Evolutionary conservation across 2,329 filamentous ascomycete genomes (phyloP).

Genomic region (Catunica adiposa): DNA sequence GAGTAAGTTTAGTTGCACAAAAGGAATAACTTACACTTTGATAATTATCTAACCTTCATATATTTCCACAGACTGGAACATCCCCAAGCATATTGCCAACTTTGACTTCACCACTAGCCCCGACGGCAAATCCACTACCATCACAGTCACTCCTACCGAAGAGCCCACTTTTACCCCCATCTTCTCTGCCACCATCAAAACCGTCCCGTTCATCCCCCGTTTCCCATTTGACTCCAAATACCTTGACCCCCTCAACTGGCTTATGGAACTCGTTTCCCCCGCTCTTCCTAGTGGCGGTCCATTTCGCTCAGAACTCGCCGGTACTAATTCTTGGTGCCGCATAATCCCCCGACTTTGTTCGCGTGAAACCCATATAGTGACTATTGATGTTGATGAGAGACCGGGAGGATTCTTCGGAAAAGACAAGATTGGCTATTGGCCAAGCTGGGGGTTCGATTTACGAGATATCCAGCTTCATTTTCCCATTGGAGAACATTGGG

Average conservation of each 20-base stretch:
- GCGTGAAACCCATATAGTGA: background rate
- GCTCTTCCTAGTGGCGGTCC: constrained; percentile 28
- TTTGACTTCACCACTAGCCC: constrained; percentile 29
- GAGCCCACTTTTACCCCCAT: constrained; percentile 26
- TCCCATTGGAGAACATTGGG: constrained; percentile 4
- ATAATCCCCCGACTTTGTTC: constrained; percentile 18
- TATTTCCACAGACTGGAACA: constrained; percentile 31
- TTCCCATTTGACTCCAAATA: constrained; percentile 28
- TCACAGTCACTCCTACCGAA: constrained; percentile 28
- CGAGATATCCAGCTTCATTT: constrained; percentile 1
- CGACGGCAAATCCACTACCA: constrained; percentile 22
- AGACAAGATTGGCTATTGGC: background rate
- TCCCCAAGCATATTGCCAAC: constrained; percentile 36
- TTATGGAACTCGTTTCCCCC: constrained; percentile 30
- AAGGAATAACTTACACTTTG: background rate
- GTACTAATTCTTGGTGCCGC: constrained; percentile 31
- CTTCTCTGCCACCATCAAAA: constrained; percentile 30
- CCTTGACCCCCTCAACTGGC: constrained; percentile 26
- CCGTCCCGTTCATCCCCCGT: constrained; percentile 25
- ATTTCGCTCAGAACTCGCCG: constrained; percentile 27
- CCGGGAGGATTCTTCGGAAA: constrained; percentile 14
- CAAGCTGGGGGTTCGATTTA: background rate
- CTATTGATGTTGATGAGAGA: background rate
- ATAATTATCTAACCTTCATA: background rate
- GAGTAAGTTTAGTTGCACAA: constrained; percentile 28